Base-by-base conservation (phyloP, 495 filamentous ascomycete genomes). In the Staphylotrichum tortipilum region DNA sequence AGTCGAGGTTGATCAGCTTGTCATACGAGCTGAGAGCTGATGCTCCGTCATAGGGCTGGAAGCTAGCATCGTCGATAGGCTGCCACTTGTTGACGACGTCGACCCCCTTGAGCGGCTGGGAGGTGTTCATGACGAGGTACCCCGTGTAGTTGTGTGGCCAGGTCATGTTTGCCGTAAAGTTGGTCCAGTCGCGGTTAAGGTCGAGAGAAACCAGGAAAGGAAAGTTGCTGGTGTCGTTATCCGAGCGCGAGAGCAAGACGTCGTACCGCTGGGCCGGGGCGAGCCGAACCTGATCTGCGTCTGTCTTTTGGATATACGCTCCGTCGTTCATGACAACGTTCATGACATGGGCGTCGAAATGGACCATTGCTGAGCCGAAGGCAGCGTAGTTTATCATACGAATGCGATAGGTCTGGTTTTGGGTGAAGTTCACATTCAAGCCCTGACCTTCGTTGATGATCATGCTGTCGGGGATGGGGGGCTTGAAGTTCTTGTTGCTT, bases 321-420 rank as follows among this genome's bases (percentile, higher is more conserved):
- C 56, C 70, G 39, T 80, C 78, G 1, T 71, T 72, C 62, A 71
- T 68, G 40, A 80, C 76, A 44, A 88, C 71, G 42, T 83, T 73
- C 44, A 73, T 78, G 51, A 84, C 79, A 9, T 78, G 75, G 11
- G 83, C 77, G 46, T 65, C 62, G 68, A 89, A 79, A 59, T 82
- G 78, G 54, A 89, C 64, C 56, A 84, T 72, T 35, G 77, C 71
- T 18, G 71, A 67, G 5, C 75, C 76, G 45, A 87, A 77, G 3
- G 83, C 83, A 0, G 75, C 77, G 36, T 86, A 81, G 61, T 84
- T 89, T 55, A 89, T 76, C 47, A 94, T 67, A 4, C 83, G 81
- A 44, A 94, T 61, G 28, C 88, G 71, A 55, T 94, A 92, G 0
- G 86, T 92, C 61, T 84, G 89, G 24, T 78, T 78, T 3, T 86